phyloP scores from a whole-genome alignment of 768 basidiomycete genomes.

The Mrakia gelida region DNA sequence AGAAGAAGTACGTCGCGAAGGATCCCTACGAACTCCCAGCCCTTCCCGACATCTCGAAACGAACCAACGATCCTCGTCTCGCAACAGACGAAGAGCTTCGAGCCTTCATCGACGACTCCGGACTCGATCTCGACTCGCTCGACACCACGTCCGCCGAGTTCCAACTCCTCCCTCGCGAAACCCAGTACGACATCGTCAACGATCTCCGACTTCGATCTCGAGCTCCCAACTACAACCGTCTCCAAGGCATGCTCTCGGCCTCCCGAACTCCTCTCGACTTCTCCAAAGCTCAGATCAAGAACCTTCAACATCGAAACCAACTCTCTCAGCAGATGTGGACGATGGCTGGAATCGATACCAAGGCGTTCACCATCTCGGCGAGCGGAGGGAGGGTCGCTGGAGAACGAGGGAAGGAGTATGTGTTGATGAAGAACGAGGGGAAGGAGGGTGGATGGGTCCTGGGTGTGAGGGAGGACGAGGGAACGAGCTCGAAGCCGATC shows the following conservation, averaged over 20 bases:
- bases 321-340: slow-evolving; percentile 77
- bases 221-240: slow-evolving; percentile 84
- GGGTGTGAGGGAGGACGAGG: slow-evolving; percentile 74
- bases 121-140: slow-evolving; percentile 78
- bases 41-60: slow-evolving; percentile 51
- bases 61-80: slow-evolving; percentile 72
- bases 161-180: slow-evolving; percentile 85
- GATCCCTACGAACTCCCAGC: slow-evolving; percentile 93
- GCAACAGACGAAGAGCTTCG: slow-evolving; percentile 95
- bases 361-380: slow-evolving; percentile 72
- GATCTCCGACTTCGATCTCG: slow-evolving; percentile 91
- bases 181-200: slow-evolving; percentile 97
- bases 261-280: slow-evolving; percentile 86
- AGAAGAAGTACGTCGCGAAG: slow-evolving; percentile 47
- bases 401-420: slow-evolving; percentile 88
- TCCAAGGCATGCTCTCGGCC: slow-evolving; percentile 81
- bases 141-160: slow-evolving; percentile 87
- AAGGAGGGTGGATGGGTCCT: slow-evolving; percentile 86
- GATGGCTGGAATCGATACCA: slow-evolving; percentile 25
- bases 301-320: slow-evolving; percentile 78
- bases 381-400: slow-evolving; percentile 91
- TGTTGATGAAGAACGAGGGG: slow-evolving; percentile 85
- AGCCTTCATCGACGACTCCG: slow-evolving; percentile 75
- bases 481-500: slow-evolving; percentile 79
- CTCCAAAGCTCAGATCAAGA: slow-evolving; percentile 90